Conservation (phyloP, 2,329 filamentous ascomycete genomes). For the Aspergillus fijiensis region DNA sequence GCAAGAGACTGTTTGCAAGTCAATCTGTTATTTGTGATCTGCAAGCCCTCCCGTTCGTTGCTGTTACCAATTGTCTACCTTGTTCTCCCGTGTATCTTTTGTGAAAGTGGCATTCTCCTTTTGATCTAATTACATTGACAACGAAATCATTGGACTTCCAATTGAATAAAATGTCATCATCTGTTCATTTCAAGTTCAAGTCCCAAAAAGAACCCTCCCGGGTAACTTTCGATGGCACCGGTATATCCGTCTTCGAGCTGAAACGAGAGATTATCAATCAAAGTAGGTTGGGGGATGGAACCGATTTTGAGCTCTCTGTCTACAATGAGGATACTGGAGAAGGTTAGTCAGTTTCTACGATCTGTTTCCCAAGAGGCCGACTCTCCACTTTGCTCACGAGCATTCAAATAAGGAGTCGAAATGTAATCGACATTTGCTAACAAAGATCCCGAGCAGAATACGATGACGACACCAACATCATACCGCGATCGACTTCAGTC, state of each 20-base stretch:
- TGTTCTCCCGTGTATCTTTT: constrained; percentile 28
- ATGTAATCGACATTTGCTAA: constrained; percentile 22
- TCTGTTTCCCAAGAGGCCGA: neutral
- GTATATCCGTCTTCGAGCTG: constrained; percentile 96
- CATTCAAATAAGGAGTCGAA: neutral
- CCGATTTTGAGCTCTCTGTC: constrained; percentile 93
- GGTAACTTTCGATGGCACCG: constrained; percentile 95
- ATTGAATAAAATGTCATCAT: constrained; percentile 76
- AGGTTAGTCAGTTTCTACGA: constrained; percentile 57
- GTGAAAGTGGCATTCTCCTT: constrained; percentile 27
- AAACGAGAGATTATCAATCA: constrained; percentile 98
- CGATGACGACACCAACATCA: constrained; percentile 96
- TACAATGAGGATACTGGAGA: constrained; percentile 89
- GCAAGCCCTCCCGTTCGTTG: constrained; percentile 16
- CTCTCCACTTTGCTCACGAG: neutral
- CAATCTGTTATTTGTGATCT: constrained; percentile 18
- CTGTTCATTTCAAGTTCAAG: constrained; percentile 99
- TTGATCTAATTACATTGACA: constrained; percentile 32
- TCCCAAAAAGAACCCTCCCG: constrained; percentile 93
- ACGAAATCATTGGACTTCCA: constrained; percentile 30
- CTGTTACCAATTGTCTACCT: constrained; percentile 18
- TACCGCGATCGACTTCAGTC: constrained; percentile 90
- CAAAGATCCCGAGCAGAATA: constrained; percentile 65
- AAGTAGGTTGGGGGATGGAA: constrained; percentile 89
- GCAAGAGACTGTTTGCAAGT: constrained; percentile 18